Conservation (phyloP, 306 rosid genomes). For the Trichosanthes truncata region DNA sequence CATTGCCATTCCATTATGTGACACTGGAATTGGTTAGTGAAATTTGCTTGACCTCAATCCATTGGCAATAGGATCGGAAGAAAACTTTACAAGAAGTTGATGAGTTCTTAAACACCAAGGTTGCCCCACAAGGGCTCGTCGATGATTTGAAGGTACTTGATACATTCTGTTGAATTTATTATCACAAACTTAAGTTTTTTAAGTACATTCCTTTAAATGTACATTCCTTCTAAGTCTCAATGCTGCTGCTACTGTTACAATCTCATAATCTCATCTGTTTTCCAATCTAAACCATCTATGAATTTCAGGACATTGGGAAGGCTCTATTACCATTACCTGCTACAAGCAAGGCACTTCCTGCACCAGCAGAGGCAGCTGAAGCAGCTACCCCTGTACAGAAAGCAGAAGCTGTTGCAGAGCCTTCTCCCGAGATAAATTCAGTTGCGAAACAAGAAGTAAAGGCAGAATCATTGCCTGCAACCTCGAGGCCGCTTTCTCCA, state of each 20-base stretch:
- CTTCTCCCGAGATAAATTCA: slow-evolving; percentile 48
- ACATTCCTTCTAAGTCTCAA: not conserved
- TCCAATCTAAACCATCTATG: slow-evolving; percentile 13
- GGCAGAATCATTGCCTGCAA: slow-evolving; percentile 43
- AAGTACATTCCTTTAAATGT: not conserved
- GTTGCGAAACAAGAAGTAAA: slow-evolving; percentile 50
- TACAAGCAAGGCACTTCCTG: slow-evolving; percentile 54
- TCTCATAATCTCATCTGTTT: not conserved
- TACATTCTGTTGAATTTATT: not conserved
- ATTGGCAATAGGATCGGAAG: slow-evolving; percentile 62
- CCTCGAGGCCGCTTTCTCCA: slow-evolving; percentile 68
- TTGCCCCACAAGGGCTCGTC: slow-evolving; percentile 76
- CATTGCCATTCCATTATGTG: no score
- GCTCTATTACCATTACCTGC: slow-evolving; percentile 63
- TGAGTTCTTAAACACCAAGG: slow-evolving; percentile 72
- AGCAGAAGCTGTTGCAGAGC: slow-evolving; percentile 21
- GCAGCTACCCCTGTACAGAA: slow-evolving; percentile 26
- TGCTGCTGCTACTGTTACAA: not conserved
- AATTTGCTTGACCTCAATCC: not conserved
- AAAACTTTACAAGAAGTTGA: slow-evolving; percentile 56
- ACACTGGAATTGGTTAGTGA: no score
- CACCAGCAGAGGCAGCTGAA: slow-evolving; percentile 34
- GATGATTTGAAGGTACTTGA: slow-evolving; percentile 65
- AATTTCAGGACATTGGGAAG: slow-evolving; percentile 67
- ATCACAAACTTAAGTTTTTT: not conserved